Conservation (phyloP, 2,329 filamentous ascomycete genomes). For the Cytospora leucostoma region DNA sequence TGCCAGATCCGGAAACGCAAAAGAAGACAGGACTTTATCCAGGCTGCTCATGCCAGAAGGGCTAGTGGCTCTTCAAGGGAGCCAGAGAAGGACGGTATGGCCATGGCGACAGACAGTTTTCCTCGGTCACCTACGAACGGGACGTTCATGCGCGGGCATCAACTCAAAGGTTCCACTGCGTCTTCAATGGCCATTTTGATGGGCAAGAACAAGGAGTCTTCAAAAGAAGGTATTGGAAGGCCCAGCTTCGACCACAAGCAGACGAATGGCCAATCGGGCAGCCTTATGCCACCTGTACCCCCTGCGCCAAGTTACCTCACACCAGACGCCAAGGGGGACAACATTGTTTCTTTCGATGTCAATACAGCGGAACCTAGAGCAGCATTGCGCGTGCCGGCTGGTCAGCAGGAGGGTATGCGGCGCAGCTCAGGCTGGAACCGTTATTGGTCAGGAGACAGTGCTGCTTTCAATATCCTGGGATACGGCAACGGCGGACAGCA, state of each 20-base stretch:
- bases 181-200: slow-evolving; percentile 68
- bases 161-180: slow-evolving; percentile 53
- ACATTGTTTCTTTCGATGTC: slow-evolving; percentile 43
- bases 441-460: slow-evolving; percentile 75
- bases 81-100: slow-evolving; percentile 60
- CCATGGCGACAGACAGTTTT: slow-evolving; percentile 47
- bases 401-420: slow-evolving; percentile 48
- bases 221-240: slow-evolving; percentile 14
- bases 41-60: slow-evolving; percentile 47
- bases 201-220: slow-evolving; percentile 49
- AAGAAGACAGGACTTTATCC: slow-evolving; percentile 55
- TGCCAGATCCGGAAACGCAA: slow-evolving; percentile 64
- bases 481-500: slow-evolving; percentile 49
- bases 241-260: slow-evolving; percentile 48
- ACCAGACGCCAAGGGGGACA: slow-evolving; percentile 41
- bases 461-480: slow-evolving; percentile 62
- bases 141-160: slow-evolving; percentile 53
- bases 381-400: slow-evolving; percentile 37
- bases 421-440: slow-evolving; percentile 75
- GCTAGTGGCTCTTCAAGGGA: slow-evolving; percentile 41
- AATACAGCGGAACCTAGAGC: slow-evolving; percentile 41
- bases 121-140: slow-evolving; percentile 37
- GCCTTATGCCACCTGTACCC: slow-evolving; percentile 50
- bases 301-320: slow-evolving; percentile 20
- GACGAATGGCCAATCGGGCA: slow-evolving; percentile 64